Conservation (phyloP, 2,329 filamentous ascomycete species). For the Trichoderma koningii region DNA sequence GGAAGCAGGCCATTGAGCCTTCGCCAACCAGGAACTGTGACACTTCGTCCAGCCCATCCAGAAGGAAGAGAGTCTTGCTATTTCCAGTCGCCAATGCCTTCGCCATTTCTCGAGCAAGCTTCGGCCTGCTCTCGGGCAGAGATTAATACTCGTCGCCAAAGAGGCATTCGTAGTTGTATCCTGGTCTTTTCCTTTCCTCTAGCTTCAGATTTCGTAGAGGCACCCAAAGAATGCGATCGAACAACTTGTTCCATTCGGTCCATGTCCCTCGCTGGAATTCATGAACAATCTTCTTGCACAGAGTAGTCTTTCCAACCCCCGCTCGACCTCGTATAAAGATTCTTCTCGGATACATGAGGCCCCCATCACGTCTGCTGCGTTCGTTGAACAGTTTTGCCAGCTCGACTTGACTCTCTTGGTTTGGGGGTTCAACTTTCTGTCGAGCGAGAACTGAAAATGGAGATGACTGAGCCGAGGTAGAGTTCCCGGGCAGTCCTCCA, state of each 20-base stretch:
- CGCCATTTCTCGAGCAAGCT: slow-evolving; percentile 31
- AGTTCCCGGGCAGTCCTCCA: neutral
- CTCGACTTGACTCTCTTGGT: slow-evolving; percentile 32
- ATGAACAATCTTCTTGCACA: slow-evolving; percentile 45
- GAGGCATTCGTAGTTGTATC: slow-evolving; percentile 34
- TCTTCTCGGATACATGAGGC: slow-evolving; percentile 33
- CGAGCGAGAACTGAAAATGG: slow-evolving; percentile 27
- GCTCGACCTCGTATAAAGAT: slow-evolving; percentile 42
- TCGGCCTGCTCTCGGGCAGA: slow-evolving; percentile 13
- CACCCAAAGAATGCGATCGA: slow-evolving; percentile 45
- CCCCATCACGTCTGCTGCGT: slow-evolving; percentile 30
- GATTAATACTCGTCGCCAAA: slow-evolving; percentile 38
- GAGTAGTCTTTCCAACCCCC: slow-evolving; percentile 43
- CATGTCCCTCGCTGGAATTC: slow-evolving; percentile 35
- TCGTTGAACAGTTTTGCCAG: slow-evolving; percentile 36
- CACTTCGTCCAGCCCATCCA: slow-evolving; percentile 50
- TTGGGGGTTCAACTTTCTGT: slow-evolving; percentile 35
- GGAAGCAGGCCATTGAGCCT: slow-evolving; percentile 31
- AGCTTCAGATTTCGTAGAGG: slow-evolving; percentile 40
- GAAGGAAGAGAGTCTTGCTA: slow-evolving; percentile 42
- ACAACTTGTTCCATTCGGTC: slow-evolving; percentile 30
- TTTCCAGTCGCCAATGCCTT: slow-evolving; percentile 16
- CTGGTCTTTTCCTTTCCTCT: slow-evolving; percentile 29
- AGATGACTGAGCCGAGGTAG: no score
- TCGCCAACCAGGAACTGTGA: slow-evolving; percentile 29